A percentile compares a stretch with the other conserved stretches of the same genome.
phyloP scores from a whole-genome alignment of 768 basidiomycete genomes.

The Collybia mongolica region DNA sequence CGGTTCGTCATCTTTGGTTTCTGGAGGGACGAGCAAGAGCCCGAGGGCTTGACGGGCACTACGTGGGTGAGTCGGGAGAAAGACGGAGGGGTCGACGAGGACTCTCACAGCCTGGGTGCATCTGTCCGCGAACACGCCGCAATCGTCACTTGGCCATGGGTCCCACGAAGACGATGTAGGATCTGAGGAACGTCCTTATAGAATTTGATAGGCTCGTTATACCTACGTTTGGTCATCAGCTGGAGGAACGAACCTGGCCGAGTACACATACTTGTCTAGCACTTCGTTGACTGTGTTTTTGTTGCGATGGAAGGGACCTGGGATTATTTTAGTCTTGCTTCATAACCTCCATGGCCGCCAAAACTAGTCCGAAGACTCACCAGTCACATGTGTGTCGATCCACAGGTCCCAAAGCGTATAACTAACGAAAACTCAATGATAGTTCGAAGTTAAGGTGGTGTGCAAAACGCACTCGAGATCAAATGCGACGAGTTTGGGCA shows the following conservation, averaged over 20 bases:
- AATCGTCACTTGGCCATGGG: conserved; percentile 40
- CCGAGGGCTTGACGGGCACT: conserved; percentile 79
- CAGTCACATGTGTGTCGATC: conserved; percentile 78
- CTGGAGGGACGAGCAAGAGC: conserved; percentile 52
- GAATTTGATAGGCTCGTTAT: conserved; percentile 60
- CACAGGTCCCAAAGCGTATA: conserved; percentile 87
- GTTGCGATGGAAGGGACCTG: conserved; percentile 54
- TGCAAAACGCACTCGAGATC: conserved; percentile 65
- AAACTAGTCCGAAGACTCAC: conserved; percentile 23
- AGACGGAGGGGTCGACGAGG: not conserved
- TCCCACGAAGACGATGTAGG: conserved; percentile 52
- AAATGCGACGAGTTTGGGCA: conserved; percentile 71
- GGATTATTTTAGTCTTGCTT: not conserved
- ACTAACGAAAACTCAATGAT: conserved; percentile 33
- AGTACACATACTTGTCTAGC: conserved; percentile 41
- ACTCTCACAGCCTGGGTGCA: conserved; percentile 64
- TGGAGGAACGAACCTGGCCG: not conserved
- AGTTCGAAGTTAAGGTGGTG: not conserved
- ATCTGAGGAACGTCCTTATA: conserved; percentile 79
- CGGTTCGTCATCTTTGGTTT: conserved; percentile 22
- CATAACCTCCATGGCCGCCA: not conserved
- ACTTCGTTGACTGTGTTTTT: conserved; percentile 45
- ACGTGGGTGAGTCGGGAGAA: not conserved
- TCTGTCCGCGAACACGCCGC: conserved; percentile 76
- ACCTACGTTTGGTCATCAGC: conserved; percentile 26